Evolutionary conservation across 176 grass and related monocot species (phyloP).

Genomic region (Rhynchospora breviuscula): DNA sequence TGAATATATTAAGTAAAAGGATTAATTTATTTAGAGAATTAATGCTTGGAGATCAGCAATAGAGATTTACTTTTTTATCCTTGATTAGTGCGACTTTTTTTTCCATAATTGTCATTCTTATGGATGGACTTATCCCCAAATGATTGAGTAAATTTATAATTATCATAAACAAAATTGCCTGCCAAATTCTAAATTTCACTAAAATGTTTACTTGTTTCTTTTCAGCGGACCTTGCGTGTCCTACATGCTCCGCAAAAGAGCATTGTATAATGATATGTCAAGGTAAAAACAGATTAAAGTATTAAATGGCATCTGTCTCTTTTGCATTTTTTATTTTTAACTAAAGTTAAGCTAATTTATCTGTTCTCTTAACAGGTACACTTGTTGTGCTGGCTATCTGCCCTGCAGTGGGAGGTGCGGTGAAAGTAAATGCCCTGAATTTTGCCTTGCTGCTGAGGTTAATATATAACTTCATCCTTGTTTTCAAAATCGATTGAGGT

Average conservation of each 20-base stretch:
- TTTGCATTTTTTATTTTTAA: neutral
- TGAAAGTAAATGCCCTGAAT: conserved; percentile 82
- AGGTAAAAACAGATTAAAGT: conserved; percentile 45
- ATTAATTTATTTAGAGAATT: neutral
- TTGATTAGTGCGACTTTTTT: neutral
- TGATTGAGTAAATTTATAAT: neutral
- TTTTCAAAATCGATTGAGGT: neutral
- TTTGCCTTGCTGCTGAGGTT: conserved; percentile 97
- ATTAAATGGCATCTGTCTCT: neutral
- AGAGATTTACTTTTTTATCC: neutral
- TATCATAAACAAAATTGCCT: neutral
- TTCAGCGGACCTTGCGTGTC: conserved; percentile 91
- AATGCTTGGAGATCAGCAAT: neutral
- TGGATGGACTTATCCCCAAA: neutral
- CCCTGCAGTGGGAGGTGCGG: conserved; percentile 92
- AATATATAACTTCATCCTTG: conserved; percentile 1
- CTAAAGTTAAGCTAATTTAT: neutral
- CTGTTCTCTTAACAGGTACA: conserved; percentile 44
- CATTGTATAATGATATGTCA: conserved; percentile 98
- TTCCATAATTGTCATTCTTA: neutral
- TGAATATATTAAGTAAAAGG: neutral
- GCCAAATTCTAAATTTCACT: neutral
- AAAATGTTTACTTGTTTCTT: conserved; percentile 13
- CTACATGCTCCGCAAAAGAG: conserved; percentile 97
- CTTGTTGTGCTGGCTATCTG: conserved; percentile 89